Evolutionary conservation across 176 grass and related monocot species (phyloP), one percentile per base, ranked within the genome.

Genomic region (Bolboschoenus planiculmis): DNA sequence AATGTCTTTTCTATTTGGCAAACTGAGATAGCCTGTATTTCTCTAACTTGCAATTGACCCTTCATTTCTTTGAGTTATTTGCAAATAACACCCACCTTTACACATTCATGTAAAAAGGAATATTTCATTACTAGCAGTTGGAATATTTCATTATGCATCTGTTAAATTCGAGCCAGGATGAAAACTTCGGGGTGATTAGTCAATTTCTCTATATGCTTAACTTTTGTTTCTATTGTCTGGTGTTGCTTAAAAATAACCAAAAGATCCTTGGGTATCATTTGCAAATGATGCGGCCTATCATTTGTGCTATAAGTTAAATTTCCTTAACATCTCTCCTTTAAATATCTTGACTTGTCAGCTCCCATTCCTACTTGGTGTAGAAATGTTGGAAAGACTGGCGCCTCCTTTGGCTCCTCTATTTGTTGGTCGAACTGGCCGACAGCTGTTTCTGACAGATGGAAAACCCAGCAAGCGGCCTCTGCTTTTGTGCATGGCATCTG

Each of bases 371-470:
- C 84, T 92, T 85, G 94, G 94, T 21, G 58, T 92, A 78, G 79
- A 84, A 51, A 86, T 94, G 82, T 84, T 97, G 83, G 94, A 97
- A 80, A 94, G 90, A 76, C 85, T 97, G 78, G 92, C 88, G 31
- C 74, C 90, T 44, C 90, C 94, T 88, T 84, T 97, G 75, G 94
- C 92, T 59, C 87, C 91, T 62, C 87, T 97, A 29, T 42, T 97
- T 81, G 83, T 89, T 24, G 92, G 94, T 16, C 85, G 80, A 44
- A 97, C 92, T 78, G 94, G 94, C 87, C 74, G 82, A 70, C 92
- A 97, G 9, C 85, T 97, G 37, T 94, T 94, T 75, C 90, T 97
- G 60, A 94, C 88, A 8, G 94, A 97, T 89, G 94, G 85, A 46
- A 88, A 92, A 81, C 86, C 94, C 66, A 90, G 78, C 80, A 97